These are phyloP conservation scores for Madurella mycetomatis DNA, from an alignment of 2,329 filamentous ascomycete genomes.

Conservation along the genomic window DNA sequence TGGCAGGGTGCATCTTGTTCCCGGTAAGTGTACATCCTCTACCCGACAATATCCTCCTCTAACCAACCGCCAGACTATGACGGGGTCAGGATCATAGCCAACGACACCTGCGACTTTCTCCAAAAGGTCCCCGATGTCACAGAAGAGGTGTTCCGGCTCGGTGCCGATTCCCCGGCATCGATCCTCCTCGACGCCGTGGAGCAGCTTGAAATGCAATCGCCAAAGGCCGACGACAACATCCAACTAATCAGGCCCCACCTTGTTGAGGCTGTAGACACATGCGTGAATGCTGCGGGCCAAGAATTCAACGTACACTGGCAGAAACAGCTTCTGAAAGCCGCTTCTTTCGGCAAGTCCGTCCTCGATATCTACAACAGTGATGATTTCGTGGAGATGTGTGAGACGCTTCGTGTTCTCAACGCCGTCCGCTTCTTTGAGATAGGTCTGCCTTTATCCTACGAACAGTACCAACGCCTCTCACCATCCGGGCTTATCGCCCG, in stretches of 20 bases:
- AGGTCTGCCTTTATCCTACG: slow-evolving; percentile 84
- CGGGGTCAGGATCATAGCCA: slow-evolving; percentile 84
- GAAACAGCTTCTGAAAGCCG: slow-evolving; percentile 91
- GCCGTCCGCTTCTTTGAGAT: slow-evolving; percentile 88
- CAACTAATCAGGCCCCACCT: slow-evolving; percentile 85
- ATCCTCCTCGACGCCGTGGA: slow-evolving; percentile 91
- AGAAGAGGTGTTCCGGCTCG: slow-evolving; percentile 83
- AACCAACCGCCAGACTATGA: slow-evolving; percentile 54
- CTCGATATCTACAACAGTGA: slow-evolving; percentile 97
- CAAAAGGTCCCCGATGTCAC: slow-evolving; percentile 86
- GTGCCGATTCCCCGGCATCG: slow-evolving; percentile 82
- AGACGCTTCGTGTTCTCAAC: slow-evolving; percentile 87
- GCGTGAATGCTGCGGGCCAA: slow-evolving; percentile 86
- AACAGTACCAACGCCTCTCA: slow-evolving; percentile 87
- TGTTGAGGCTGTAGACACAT: slow-evolving; percentile 88
- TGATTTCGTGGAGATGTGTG: slow-evolving; percentile 98
- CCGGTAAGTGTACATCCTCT: slow-evolving; percentile 52
- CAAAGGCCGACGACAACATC: slow-evolving; percentile 96
- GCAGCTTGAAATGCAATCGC: slow-evolving; percentile 86
- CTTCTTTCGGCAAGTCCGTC: slow-evolving; percentile 95
- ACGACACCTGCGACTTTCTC: slow-evolving; percentile 95
- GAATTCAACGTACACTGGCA: slow-evolving; percentile 92
- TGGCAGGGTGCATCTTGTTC: slow-evolving; percentile 79
- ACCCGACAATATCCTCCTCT: not conserved
- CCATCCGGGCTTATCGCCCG: slow-evolving; percentile 83